phyloP scores from a whole-genome alignment of 495 filamentous ascomycete species.

The Penicillium bovifimosum region DNA sequence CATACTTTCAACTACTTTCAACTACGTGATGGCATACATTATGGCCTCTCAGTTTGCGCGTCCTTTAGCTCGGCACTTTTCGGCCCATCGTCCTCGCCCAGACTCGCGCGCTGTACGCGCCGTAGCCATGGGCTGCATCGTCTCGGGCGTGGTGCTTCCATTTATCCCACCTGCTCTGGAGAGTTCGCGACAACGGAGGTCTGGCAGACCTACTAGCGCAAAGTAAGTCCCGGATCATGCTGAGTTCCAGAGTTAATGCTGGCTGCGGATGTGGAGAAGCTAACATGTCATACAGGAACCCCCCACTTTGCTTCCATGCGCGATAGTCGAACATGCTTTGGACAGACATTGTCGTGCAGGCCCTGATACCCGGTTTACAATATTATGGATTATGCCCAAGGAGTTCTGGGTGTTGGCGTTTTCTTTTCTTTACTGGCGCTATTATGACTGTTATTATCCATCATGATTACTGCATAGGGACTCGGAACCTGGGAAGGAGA shows the following conservation, averaged over 20 bases:
- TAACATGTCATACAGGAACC: slow-evolving; percentile 21
- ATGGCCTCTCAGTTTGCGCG: slow-evolving; percentile 35
- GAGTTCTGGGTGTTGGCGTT: slow-evolving; percentile 14
- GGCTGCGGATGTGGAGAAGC: not conserved
- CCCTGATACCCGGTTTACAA: slow-evolving; percentile 1
- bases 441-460: no score
- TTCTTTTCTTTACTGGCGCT: not conserved
- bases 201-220: slow-evolving; percentile 30
- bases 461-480: not conserved
- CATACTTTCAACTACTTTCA: not conserved
- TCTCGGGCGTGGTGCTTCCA: slow-evolving; percentile 40
- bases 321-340: slow-evolving; percentile 22
- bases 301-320: slow-evolving; percentile 45
- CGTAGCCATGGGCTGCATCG: slow-evolving; percentile 36
- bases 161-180: slow-evolving; percentile 44
- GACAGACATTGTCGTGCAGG: slow-evolving; percentile 13
- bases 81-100: slow-evolving; percentile 36
- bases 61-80: slow-evolving; percentile 42
- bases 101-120: slow-evolving; percentile 36
- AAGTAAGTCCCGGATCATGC: slow-evolving; percentile 26
- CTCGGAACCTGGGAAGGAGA: not conserved
- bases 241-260: not conserved
- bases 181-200: slow-evolving; percentile 36
- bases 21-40: not conserved
- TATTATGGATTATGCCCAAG: slow-evolving; percentile 6